Evolutionary conservation across 2,329 filamentous ascomycete species (phyloP).

Genomic region (Botrytis fragariae): DNA sequence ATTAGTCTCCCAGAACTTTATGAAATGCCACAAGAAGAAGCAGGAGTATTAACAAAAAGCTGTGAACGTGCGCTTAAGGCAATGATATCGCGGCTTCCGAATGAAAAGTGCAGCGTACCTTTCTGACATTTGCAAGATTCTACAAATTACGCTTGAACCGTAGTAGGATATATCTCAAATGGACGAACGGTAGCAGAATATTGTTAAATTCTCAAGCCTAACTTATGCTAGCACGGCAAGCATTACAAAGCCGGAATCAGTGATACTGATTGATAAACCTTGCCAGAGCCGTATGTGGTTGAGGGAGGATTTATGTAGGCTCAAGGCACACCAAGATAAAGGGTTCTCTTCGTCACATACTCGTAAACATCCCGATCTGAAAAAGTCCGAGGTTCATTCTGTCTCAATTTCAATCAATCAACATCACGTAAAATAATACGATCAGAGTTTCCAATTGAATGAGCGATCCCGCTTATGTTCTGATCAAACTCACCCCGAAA

Average conservation of each 20-base stretch:
- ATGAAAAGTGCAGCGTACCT: background rate
- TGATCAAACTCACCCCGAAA: background rate
- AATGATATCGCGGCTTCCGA: background rate
- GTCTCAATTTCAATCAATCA: background rate
- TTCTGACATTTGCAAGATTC: background rate
- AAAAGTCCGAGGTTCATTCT: background rate
- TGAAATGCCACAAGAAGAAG: background rate
- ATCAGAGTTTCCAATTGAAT: background rate
- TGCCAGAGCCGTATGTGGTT: background rate
- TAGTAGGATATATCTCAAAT: background rate
- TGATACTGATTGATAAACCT: background rate
- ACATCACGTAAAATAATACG: no score
- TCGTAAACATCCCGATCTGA: background rate
- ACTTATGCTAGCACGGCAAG: background rate
- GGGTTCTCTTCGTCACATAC: no score
- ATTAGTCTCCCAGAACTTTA: background rate
- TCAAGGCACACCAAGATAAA: background rate
- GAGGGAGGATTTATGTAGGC: background rate
- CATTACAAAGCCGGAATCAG: background rate
- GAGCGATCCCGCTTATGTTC: fast-evolving
- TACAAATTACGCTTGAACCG: background rate
- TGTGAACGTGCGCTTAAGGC: background rate
- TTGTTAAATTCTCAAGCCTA: background rate
- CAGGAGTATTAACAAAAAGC: background rate
- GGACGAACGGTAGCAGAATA: background rate